Evolutionary conservation across 768 basidiomycete genomes (phyloP).

Genomic region (Agaricus blazei): DNA sequence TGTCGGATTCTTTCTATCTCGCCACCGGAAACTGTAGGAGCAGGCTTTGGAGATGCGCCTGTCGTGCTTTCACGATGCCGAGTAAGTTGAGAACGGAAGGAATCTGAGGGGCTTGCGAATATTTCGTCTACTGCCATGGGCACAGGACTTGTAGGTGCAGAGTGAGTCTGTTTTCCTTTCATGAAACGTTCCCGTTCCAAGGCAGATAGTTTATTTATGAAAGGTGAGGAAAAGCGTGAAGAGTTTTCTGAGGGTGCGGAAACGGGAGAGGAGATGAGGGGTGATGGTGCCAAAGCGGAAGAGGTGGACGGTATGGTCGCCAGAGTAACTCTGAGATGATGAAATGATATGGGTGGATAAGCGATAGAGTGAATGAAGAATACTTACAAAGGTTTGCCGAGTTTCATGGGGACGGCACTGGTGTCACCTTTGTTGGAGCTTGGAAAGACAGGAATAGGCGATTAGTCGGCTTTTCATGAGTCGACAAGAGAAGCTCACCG

Average conservation of each 20-base stretch:
- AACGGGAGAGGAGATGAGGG: conserved; percentile 24
- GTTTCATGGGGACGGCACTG: neutral
- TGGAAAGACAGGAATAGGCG: neutral
- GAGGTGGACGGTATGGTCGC: conserved; percentile 14
- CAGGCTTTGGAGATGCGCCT: conserved; percentile 14
- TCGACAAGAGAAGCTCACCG: neutral
- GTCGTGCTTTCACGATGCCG: conserved; percentile 11
- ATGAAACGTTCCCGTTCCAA: conserved; percentile 15
- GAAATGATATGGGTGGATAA: neutral
- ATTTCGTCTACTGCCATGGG: conserved; percentile 20
- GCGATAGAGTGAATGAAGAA: neutral
- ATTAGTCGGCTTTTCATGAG: neutral
- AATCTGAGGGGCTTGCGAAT: conserved; percentile 16
- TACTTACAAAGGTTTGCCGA: conserved; percentile 1
- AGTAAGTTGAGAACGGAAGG: conserved; percentile 11
- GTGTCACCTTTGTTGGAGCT: conserved; percentile 1
- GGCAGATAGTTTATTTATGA: conserved; percentile 34
- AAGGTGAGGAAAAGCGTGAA: conserved; percentile 40
- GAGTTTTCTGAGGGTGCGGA: conserved; percentile 23
- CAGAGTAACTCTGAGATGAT: neutral
- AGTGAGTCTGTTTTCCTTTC: conserved; percentile 13
- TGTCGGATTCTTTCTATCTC: conserved; percentile 60
- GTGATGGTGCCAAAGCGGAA: conserved; percentile 15
- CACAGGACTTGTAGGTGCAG: conserved; percentile 7
- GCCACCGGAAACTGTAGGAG: conserved; percentile 33